phyloP scores from a whole-genome alignment of 2,329 filamentous ascomycete genomes.

The Cordyceps fumosorosea region DNA sequence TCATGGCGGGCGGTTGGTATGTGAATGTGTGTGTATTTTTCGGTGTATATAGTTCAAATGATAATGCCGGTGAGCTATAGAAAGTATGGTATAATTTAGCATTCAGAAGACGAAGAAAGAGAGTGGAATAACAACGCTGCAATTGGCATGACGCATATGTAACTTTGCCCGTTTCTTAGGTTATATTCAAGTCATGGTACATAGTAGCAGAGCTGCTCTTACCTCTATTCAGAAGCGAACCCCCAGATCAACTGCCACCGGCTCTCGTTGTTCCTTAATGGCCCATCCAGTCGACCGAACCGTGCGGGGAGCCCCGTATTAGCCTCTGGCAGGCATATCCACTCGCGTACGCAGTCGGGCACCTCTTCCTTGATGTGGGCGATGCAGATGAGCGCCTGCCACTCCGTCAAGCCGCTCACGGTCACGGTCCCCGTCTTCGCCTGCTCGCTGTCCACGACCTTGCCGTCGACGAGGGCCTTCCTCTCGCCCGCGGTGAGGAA shows the following conservation, averaged over 20 bases:
- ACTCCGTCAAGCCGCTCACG: constrained; percentile 55
- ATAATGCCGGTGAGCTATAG: not conserved
- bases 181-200: not conserved
- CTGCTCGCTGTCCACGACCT: constrained; percentile 41
- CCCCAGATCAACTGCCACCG: constrained; percentile 64
- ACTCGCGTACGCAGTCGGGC: constrained; percentile 74
- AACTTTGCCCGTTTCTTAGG: not conserved
- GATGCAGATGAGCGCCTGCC: constrained; percentile 85
- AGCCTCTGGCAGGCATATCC: constrained; percentile 77
- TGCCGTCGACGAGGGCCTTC: constrained; percentile 30
- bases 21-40: not conserved
- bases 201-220: not conserved
- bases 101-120: not conserved
- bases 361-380: constrained; percentile 89
- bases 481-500: constrained; percentile 65
- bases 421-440: constrained; percentile 38
- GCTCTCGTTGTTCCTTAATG: constrained; percentile 48
- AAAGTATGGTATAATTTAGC: not conserved
- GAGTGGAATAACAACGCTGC: not conserved
- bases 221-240: constrained; percentile 16
- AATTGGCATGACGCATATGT: not conserved
- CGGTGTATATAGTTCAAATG: not conserved
- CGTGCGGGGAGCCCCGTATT: constrained; percentile 55
- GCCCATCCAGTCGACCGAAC: constrained; percentile 57
- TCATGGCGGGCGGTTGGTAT: too few species aligned